Percentiles rank a stretch among this genome's conserved stretches.
Evolutionary conservation across 768 basidiomycete genomes (phyloP).

Genomic region (Mycena maculata): DNA sequence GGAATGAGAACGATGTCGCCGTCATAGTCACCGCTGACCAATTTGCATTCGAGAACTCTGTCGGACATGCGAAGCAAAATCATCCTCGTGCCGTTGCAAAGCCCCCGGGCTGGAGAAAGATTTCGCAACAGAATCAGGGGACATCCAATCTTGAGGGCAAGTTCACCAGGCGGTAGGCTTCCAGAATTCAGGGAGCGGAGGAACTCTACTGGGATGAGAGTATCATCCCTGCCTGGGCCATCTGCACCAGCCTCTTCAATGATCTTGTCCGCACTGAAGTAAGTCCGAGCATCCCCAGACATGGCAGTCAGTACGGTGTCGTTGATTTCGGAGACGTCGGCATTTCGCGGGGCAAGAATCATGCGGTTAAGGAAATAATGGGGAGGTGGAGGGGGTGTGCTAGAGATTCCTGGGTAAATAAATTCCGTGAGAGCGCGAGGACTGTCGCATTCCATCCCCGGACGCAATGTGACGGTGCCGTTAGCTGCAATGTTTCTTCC

Average conservation of each 20-base stretch:
- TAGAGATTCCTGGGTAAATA: conserved; percentile 24
- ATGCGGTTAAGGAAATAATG: conserved; percentile 43
- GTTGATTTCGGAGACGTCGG: conserved; percentile 45
- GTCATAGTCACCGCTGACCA: conserved; percentile 51
- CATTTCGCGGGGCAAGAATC: conserved; percentile 46
- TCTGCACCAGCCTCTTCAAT: conserved; percentile 33
- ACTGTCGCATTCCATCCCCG: conserved; percentile 39
- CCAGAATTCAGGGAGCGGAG: conserved; percentile 51
- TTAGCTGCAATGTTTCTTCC: conserved; percentile 22
- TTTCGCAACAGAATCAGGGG: conserved; percentile 59
- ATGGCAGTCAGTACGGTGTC: conserved; percentile 37
- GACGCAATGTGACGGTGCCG: conserved; percentile 36
- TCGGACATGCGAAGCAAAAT: conserved; percentile 39
- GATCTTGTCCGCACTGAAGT: conserved; percentile 46
- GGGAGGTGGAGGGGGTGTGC: conserved; percentile 11
- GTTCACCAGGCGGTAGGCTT: conserved; percentile 53
- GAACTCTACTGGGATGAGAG: conserved; percentile 50
- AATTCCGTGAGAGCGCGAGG: conserved; percentile 16
- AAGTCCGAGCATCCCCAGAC: conserved; percentile 37
- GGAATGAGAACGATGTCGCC: conserved; percentile 54
- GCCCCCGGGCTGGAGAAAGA: conserved; percentile 47
- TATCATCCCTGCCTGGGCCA: conserved; percentile 34
- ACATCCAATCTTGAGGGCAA: conserved; percentile 46
- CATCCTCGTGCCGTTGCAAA: conserved; percentile 53
- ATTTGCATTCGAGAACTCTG: conserved; percentile 49